Base-by-base conservation (phyloP, 2,329 filamentous ascomycete species). In the Pseudogymnoascus sp. region DNA sequence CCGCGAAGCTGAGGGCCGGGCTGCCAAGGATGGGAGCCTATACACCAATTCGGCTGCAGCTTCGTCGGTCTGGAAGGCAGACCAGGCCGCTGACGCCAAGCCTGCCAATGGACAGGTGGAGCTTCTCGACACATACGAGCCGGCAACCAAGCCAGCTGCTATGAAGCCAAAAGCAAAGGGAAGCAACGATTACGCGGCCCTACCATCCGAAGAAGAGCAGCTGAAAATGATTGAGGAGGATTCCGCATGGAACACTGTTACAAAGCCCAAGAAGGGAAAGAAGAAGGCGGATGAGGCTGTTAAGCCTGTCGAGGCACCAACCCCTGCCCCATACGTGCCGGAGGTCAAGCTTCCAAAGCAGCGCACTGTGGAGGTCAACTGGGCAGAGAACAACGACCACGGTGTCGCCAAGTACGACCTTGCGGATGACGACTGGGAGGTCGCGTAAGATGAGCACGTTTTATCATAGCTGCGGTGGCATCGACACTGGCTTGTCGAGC, bases 1-100 rank as follows among this genome's bases (percentile, higher is more conserved):
- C 61, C 86, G 93, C 66, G 83, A 91, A 71, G 84, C 90, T 58
- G 91, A 95, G 73, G 91, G 91, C 64, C 85, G 89, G 67, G 80
- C 90, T 47, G 89, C 90, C 61, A 91, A 90, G 79, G 92, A 94
- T 68, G 91, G 92, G 43, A 85, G 82, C 14, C 73, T 78, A 62
- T 86, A 82, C 71, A 76, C 78, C 15, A 58, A 58, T 8, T 8
- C 28, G 4, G 68, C 72, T 61, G 77, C 76, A 59, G 73, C 73
- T 25, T 74, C 76, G 60, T 78, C 77, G 33, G 74, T 73, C 47
- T 80, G 78, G 77, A 75, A 73, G 61, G 71, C 74, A 57, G 60
- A 11, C 64, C 43, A 43, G 63, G 61, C 15, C 62, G 36, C 28
- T 61, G 71, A 71, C 38, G 68, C 72, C 63, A 70, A 69, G 59